Conservation (phyloP, 192 early-diverging fungal species). For the Chytriomyces sp. region DNA sequence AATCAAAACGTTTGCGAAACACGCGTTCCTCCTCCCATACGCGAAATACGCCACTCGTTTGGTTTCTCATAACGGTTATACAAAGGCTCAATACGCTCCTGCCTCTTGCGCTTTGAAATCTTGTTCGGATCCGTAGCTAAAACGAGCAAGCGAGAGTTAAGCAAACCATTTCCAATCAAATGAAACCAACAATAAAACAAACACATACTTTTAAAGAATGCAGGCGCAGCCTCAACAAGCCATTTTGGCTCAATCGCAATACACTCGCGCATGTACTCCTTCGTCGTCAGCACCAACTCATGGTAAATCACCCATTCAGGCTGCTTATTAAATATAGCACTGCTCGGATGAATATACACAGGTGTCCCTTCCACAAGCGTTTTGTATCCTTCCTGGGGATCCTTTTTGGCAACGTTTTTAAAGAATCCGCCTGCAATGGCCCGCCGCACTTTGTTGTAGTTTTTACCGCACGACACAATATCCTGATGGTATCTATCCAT, state of each 20-base stretch:
- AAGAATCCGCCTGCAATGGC: constrained; percentile 94
- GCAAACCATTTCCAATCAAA: no score
- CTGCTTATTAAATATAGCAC: constrained; percentile 93
- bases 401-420: constrained; percentile 96
- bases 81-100: constrained; percentile 93
- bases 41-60: constrained; percentile 92
- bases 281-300: constrained; percentile 86
- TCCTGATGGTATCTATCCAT: constrained; percentile 90
- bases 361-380: constrained; percentile 97
- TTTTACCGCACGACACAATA: constrained; percentile 90
- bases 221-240: constrained; percentile 95
- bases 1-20: constrained; percentile 27
- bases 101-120: constrained; percentile 89
- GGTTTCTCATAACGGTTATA: constrained; percentile 85
- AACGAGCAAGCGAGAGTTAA: neutral
- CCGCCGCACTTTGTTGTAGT: constrained; percentile 90
- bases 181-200: neutral
- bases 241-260: constrained; percentile 89
- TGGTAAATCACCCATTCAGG: constrained; percentile 97
- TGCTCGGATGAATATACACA: constrained; percentile 95
- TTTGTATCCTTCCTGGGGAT: constrained; percentile 99
- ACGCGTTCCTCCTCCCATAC: constrained; percentile 41
- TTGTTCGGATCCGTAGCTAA: constrained; percentile 84
- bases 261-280: constrained; percentile 92
- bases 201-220: constrained; percentile 83